Evolutionary conservation across 1,284 basidiomycete genomes (phyloP).

Genomic region (Cystodermella granulosa): DNA sequence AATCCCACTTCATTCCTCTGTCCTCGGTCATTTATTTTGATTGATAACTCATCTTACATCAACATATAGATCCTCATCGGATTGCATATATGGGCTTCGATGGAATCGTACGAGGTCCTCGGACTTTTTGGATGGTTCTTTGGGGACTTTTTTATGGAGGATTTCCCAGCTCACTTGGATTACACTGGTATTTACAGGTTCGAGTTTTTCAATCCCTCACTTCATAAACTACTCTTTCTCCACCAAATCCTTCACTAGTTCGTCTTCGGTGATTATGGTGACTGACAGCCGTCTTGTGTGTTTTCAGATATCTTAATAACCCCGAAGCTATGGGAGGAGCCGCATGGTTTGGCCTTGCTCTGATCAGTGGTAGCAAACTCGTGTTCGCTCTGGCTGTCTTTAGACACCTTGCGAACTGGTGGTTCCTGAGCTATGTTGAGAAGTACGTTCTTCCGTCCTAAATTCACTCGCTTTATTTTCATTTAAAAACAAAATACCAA

Average conservation of each 20-base stretch:
- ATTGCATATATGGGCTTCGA: constrained; percentile 87
- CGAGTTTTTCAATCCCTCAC: constrained; percentile 18
- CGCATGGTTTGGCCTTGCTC: constrained; percentile 87
- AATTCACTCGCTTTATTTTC: background rate
- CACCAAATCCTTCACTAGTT: background rate
- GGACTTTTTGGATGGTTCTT: constrained; percentile 97
- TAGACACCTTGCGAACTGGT: constrained; percentile 81
- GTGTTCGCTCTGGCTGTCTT: constrained; percentile 82
- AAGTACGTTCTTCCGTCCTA: constrained; percentile 54
- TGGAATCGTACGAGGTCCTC: constrained; percentile 86
- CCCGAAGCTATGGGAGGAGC: constrained; percentile 95
- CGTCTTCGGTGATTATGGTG: no score
- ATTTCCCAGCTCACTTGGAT: constrained; percentile 85
- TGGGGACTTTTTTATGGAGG: constrained; percentile 95
- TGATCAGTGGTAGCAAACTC: constrained; percentile 86
- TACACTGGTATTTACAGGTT: constrained; percentile 95
- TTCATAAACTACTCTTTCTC: background rate
- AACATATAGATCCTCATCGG: constrained; percentile 71
- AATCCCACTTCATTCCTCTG: constrained; percentile 2
- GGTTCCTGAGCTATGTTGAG: constrained; percentile 86
- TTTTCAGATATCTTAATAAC: constrained; percentile 83
- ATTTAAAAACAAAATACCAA: no score
- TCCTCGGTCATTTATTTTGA: no score
- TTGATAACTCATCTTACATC: background rate
- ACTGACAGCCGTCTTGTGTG: no score